These are phyloP conservation scores for Suillus brevipes DNA, from an alignment of 768 basidiomycete genomes.

Conservation along the genomic window DNA sequence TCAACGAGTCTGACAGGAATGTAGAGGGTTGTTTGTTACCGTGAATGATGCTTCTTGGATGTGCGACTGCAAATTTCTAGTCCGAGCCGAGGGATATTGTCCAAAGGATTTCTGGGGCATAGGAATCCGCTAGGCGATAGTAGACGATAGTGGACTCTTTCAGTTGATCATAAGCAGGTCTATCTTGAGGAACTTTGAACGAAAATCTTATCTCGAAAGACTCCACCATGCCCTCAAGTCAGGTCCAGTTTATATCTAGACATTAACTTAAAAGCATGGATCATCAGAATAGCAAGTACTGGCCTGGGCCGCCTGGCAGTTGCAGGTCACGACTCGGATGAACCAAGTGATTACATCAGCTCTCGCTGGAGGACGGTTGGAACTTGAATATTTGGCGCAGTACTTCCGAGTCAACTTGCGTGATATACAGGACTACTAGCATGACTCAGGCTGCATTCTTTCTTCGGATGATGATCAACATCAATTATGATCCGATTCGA, in stretches of 20 bases:
- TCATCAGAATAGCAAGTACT: too few relatives aligned
- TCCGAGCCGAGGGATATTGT: slow-evolving; percentile 19
- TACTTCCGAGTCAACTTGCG: too few relatives aligned
- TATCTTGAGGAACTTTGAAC: slow-evolving; percentile 26
- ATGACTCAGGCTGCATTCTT: too few relatives aligned
- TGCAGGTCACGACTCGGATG: too few relatives aligned
- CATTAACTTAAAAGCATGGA: slow-evolving; percentile 13
- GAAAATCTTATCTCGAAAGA: slow-evolving; percentile 28
- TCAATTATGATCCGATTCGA: too few relatives aligned
- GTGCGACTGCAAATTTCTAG: slow-evolving; percentile 16
- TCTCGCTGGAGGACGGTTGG: too few relatives aligned
- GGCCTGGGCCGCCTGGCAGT: too few relatives aligned
- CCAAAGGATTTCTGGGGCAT: background rate
- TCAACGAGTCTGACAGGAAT: background rate
- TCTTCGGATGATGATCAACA: too few relatives aligned
- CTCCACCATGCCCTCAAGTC: slow-evolving; percentile 7
- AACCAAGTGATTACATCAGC: too few relatives aligned
- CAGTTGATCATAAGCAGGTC: slow-evolving; percentile 10
- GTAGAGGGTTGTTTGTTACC: background rate
- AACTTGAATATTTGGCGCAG: too few relatives aligned
- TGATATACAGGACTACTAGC: too few relatives aligned
- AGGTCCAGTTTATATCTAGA: background rate
- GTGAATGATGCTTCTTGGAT: background rate
- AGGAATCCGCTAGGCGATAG: background rate
- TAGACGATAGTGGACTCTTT: slow-evolving; percentile 8